Base-by-base conservation (phyloP, 2,329 filamentous ascomycete species). In the Diaporthe citriasiana region DNA sequence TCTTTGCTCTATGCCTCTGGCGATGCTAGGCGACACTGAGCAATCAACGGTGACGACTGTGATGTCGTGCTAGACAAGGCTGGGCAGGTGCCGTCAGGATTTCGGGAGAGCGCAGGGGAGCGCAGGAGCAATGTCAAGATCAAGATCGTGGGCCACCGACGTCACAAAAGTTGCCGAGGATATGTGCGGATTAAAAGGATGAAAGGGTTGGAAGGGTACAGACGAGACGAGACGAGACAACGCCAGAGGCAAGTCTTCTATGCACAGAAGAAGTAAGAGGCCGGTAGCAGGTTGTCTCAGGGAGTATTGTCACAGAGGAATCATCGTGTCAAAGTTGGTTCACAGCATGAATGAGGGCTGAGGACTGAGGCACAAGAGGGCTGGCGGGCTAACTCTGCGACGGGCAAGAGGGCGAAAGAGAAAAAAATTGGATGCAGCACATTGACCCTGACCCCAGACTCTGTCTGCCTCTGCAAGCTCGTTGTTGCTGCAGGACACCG, bases 1-100 rank as follows among this genome's bases (percentile, higher is more conserved):
- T 98, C 75, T 78, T 83, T 79, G 59, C 76, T 71, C 60, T 74
- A 38, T 40, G 40, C 5, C 25, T 55, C 10, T 40, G 70, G 17
- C 55, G 50, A 45, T n/a, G 15, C 22, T 15, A 53, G 38, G 17
- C 35, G 13, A 38, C 4, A 42, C 17, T n/a, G 47, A n/a, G 15
- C 22, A n/a, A 6, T 30, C n/a, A 22, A 60, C n/a, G 57, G 40
- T 27, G 50, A 68, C 60, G 66, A 59, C 25, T 17, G 65, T 6
- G 8, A 38, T 40, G 47, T 30, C 5, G 47, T 40, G 30, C 22
- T 45, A 45, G 38, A 10, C 6, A 22, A 51, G 70, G n/a, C 69
- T 42, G 53, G 27, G 45, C n/a, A 33, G 19, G 25, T 19, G n/a
- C 27, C 17, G 45, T 45, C n/a, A 33, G 42, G 19, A 33, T 53